These are phyloP conservation scores for Berberis vulgaris DNA, from an alignment of 164 flowering plant genomes.

Conservation along the genomic window DNA sequence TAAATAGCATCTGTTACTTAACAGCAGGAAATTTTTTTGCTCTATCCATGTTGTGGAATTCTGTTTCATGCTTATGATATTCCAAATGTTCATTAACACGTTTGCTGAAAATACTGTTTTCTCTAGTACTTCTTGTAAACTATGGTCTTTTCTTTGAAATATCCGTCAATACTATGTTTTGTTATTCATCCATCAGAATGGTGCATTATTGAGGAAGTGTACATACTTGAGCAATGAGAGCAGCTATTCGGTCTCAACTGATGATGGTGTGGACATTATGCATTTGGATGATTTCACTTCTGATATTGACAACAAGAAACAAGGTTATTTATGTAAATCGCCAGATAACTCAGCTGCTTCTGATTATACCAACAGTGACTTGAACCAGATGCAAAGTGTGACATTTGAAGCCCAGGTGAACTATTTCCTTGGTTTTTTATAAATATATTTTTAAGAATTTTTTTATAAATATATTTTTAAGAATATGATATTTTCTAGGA, in stretches of 20 bases:
- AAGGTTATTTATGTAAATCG: constrained; percentile 20
- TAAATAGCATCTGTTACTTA: no score
- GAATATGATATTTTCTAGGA: background rate
- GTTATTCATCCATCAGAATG: constrained; percentile 51
- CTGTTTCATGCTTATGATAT: no score
- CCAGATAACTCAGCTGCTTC: constrained; percentile 19
- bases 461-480: background rate
- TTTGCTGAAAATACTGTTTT: background rate
- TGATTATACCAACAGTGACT: constrained; percentile 17
- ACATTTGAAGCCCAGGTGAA: constrained; percentile 96
- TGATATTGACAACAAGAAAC: constrained; percentile 23
- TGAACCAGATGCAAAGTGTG: constrained; percentile 37
- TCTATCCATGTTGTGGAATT: no score
- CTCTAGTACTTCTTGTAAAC: background rate
- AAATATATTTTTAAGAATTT: background rate
- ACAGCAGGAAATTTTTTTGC: no score
- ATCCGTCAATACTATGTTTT: background rate
- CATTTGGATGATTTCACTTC: constrained; percentile 31
- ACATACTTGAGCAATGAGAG: constrained; percentile 81
- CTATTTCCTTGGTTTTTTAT: background rate
- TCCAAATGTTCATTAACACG: background rate
- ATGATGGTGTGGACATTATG: constrained; percentile 75
- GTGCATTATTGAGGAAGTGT: constrained; percentile 65
- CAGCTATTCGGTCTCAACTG: constrained; percentile 63
- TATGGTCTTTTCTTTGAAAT: background rate